Conservation (phyloP, 768 basidiomycete genomes). For the Pulveroboletus frians region DNA sequence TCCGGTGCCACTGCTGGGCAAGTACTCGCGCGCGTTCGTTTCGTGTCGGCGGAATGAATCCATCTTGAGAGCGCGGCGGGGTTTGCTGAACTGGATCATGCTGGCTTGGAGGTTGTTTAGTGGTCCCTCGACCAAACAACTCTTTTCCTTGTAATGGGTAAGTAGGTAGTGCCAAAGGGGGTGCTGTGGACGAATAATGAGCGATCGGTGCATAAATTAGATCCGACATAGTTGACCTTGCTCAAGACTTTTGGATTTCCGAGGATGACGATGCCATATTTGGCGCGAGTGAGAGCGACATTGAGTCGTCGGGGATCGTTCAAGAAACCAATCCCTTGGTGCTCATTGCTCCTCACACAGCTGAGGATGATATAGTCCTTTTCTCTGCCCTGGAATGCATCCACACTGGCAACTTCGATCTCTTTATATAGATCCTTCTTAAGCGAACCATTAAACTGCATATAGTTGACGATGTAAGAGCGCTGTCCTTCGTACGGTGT, state of each 20-base stretch:
- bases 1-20: constrained; percentile 35
- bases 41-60: constrained; percentile 93
- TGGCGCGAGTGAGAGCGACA: constrained; percentile 94
- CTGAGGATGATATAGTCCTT: constrained; percentile 99
- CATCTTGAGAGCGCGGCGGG: constrained; percentile 87
- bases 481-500: constrained; percentile 99
- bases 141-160: constrained; percentile 97
- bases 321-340: constrained; percentile 98
- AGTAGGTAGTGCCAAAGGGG: constrained; percentile 97
- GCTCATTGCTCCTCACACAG: constrained; percentile 97
- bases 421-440: constrained; percentile 99
- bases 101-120: constrained; percentile 93
- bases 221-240: constrained; percentile 61
- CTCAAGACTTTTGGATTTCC: constrained; percentile 99
- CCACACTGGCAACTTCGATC: constrained; percentile 97
- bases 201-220: constrained; percentile 5
- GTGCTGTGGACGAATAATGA: constrained; percentile 51
- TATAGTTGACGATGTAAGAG: constrained; percentile 97
- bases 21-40: constrained; percentile 80
- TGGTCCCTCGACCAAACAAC: constrained; percentile 90
- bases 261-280: constrained; percentile 98
- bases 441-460: constrained; percentile 99
- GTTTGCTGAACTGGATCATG: constrained; percentile 99
- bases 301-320: constrained; percentile 96
- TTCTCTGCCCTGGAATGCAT: constrained; percentile 98